Conservation (phyloP, 2,329 filamentous ascomycete genomes). For the Curvularia sp. region DNA sequence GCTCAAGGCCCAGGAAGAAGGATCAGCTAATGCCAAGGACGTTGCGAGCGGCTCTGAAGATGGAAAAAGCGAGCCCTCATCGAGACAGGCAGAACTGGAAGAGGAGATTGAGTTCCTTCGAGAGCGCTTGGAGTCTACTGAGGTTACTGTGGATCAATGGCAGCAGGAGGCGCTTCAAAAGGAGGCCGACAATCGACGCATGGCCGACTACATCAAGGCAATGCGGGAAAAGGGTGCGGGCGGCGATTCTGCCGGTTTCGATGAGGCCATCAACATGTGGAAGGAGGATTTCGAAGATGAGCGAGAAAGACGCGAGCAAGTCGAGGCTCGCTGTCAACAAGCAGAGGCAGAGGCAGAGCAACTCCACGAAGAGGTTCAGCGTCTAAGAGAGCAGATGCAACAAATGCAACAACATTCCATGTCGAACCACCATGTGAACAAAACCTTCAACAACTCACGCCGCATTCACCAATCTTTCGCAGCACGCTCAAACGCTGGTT, state of each 20-base stretch:
- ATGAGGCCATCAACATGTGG: slow-evolving; percentile 74
- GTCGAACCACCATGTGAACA: slow-evolving; percentile 48
- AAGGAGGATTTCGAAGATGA: slow-evolving; percentile 95
- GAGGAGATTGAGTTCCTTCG: slow-evolving; percentile 86
- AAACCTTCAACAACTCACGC: slow-evolving; percentile 49
- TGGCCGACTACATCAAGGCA: slow-evolving; percentile 80
- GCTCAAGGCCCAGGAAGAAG: slow-evolving; percentile 65
- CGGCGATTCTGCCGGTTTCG: slow-evolving; percentile 48
- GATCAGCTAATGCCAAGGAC: slow-evolving; percentile 56
- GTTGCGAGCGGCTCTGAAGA: slow-evolving; percentile 58
- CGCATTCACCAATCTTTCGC: slow-evolving; percentile 51
- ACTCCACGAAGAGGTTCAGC: slow-evolving; percentile 83
- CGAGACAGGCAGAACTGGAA: slow-evolving; percentile 72
- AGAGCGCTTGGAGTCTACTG: slow-evolving; percentile 84
- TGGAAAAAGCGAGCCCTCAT: slow-evolving; percentile 61
- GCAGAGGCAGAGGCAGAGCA: slow-evolving; percentile 86
- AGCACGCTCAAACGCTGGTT: slow-evolving; percentile 49
- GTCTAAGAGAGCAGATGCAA: slow-evolving; percentile 61
- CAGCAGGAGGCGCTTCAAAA: slow-evolving; percentile 77
- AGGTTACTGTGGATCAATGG: slow-evolving; percentile 82
- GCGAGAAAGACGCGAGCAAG: slow-evolving; percentile 84
- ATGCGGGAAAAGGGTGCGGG: slow-evolving; percentile 59
- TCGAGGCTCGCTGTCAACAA: slow-evolving; percentile 85
- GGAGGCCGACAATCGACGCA: slow-evolving; percentile 84
- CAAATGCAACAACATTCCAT: slow-evolving; percentile 42